phyloP scores from a whole-genome alignment of 2,329 filamentous ascomycete genomes.

The Fusarium sublunatum region DNA sequence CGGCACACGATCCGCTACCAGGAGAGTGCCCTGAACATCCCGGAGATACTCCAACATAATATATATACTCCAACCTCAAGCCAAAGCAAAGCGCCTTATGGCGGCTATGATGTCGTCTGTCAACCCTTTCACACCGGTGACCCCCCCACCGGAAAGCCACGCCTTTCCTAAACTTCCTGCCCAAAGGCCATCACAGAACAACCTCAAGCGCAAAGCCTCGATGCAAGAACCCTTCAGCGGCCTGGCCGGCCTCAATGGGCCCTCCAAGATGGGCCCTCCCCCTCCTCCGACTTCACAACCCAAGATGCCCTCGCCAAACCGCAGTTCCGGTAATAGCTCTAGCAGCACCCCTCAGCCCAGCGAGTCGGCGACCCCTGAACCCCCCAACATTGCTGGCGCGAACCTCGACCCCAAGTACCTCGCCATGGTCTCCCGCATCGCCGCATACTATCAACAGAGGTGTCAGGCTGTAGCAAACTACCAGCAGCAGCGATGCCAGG shows the following conservation, averaged over 20 bases:
- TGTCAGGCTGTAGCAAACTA: slow-evolving; percentile 60
- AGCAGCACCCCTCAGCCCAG: slow-evolving; percentile 33
- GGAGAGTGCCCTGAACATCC: slow-evolving; percentile 26
- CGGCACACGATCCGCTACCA: slow-evolving; percentile 24
- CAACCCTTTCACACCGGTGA: slow-evolving; percentile 47
- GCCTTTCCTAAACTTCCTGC: slow-evolving; percentile 48
- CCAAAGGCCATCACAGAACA: slow-evolving; percentile 46
- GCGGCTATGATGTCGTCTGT: slow-evolving; percentile 50
- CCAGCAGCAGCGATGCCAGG: slow-evolving; percentile 61
- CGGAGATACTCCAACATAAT: slow-evolving; percentile 13
- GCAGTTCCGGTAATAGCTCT: slow-evolving; percentile 29
- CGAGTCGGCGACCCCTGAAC: slow-evolving; percentile 40
- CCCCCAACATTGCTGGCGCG: slow-evolving; percentile 38
- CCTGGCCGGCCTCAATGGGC: slow-evolving; percentile 31
- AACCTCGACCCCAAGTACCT: slow-evolving; percentile 57
- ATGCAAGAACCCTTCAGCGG: slow-evolving; percentile 41
- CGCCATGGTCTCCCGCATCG: slow-evolving; percentile 60
- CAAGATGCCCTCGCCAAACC: slow-evolving; percentile 35
- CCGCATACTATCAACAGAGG: slow-evolving; percentile 61
- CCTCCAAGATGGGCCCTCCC: slow-evolving; percentile 42
- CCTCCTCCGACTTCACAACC: slow-evolving; percentile 43
- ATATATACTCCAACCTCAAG: slow-evolving; percentile 35
- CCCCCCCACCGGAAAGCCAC: slow-evolving; percentile 47
- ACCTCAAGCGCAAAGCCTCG: slow-evolving; percentile 44
- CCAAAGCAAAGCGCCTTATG: slow-evolving; percentile 40